Conservation (phyloP, 2,329 filamentous ascomycete genomes). For the Cryphonectria nitschkei region DNA sequence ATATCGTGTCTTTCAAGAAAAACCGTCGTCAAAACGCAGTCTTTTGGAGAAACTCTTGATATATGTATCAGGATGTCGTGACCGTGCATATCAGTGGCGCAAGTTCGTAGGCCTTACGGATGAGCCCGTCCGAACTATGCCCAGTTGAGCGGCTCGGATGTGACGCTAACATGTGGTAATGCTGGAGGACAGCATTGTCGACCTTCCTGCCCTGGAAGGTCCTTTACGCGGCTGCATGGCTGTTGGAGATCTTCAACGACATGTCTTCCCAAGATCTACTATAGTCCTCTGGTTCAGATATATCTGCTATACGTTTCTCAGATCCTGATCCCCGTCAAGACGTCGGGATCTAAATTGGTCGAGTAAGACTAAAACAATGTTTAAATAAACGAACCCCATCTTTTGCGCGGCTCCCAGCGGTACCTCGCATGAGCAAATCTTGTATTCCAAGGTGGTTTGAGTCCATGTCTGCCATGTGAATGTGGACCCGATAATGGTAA, state of each 20-base stretch:
- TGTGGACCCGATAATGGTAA: neutral
- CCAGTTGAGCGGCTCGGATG: constrained; percentile 18
- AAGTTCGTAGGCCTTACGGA: constrained; percentile 14
- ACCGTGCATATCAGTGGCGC: constrained; percentile 19
- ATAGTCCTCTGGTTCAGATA: neutral
- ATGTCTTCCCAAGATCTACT: neutral
- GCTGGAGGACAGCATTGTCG: neutral
- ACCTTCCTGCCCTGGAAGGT: constrained; percentile 26
- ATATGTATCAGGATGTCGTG: constrained; percentile 11
- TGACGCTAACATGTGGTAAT: constrained; percentile 16
- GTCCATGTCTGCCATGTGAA: neutral
- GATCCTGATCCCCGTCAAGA: neutral
- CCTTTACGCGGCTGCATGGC: constrained; percentile 10
- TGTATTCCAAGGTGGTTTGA: neutral
- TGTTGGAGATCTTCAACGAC: constrained; percentile 16
- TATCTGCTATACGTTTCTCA: neutral
- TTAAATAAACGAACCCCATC: neutral
- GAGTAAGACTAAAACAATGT: neutral
- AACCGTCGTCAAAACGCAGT: neutral
- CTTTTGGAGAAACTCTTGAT: constrained; percentile 1
- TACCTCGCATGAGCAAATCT: no score
- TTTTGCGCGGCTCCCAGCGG: neutral
- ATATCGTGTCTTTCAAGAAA: neutral
- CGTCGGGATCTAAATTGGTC: neutral
- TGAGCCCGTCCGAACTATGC: constrained; percentile 10